Evolutionary conservation across 2,329 filamentous ascomycete genomes (phyloP), one percentile per base, ranked within the genome.

Genomic region (Fusarium decemcellulare): DNA sequence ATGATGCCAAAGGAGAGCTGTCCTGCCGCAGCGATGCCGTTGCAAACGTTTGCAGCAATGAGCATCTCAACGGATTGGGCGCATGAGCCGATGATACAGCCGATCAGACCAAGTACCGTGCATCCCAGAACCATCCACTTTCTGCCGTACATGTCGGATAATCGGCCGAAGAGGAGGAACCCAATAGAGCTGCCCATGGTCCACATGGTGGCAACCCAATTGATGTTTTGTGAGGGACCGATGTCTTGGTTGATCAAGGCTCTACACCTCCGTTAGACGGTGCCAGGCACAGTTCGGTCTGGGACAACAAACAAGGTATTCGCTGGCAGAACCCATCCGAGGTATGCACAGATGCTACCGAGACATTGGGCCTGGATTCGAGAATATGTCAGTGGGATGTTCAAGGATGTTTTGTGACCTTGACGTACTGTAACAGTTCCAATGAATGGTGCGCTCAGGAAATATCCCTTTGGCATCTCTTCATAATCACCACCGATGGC

Each of bases 61-160:
- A 34, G 32, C 9, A 12, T 34, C 12, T 34, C 32, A 7, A 34
- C 32, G 5, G 32, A 9, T 4, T 34, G 8, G 12, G 32, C 32
- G 6, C 32, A 34, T 34, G 32, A 34, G 12, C 32, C 32, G 32
- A 34, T 34, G 32, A 34, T 34, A 12, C 32, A 34, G 32, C 32
- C 32, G 12, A 34, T 12, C 9, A 34, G 32, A 7, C 32, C 32
- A 34, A 83, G 74, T 2, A 74, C 40, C 6, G 70, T 77, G 12
- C 74, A 75, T 37, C 69, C 73, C 10, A 83, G 72, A 14, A 80
- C 77, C 63, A 81, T 77, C 75, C 78, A 82, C 59, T 81, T 78
- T 36, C 82, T 78, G 8, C 82, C 82, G 52, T 82, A 84, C 40
- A 83, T 76, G 63, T 84, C 80, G 8, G 78, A 80, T 1, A 84